phyloP scores from a whole-genome alignment of 1,139 yeast genomes.

The Taphrina betulina region DNA sequence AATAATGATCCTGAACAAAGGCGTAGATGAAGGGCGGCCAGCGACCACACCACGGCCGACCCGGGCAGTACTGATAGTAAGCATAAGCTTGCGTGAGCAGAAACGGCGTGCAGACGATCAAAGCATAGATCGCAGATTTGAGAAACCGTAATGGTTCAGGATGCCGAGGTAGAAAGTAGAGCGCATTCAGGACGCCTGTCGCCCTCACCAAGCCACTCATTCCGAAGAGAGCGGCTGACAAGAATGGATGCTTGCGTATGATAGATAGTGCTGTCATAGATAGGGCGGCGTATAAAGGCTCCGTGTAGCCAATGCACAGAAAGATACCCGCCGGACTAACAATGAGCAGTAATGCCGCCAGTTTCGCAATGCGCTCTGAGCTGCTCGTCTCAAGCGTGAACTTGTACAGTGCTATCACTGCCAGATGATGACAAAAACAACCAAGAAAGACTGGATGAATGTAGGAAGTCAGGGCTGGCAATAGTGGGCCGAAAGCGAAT shows the following conservation, averaged over 20 bases:
- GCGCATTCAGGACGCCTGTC: slow-evolving; percentile 72
- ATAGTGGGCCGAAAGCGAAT: slow-evolving; percentile 79
- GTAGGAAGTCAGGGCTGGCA: slow-evolving; percentile 58
- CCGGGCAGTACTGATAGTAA: slow-evolving; percentile 62
- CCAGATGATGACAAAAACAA: slow-evolving; percentile 55
- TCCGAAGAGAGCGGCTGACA: slow-evolving; percentile 62
- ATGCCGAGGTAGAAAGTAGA: slow-evolving; percentile 60
- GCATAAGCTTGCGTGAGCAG: slow-evolving; percentile 55
- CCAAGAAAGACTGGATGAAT: slow-evolving; percentile 45
- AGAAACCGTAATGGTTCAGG: slow-evolving; percentile 28
- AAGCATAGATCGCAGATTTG: slow-evolving; percentile 31
- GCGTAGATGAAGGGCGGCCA: slow-evolving; percentile 61
- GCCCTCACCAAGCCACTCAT: slow-evolving; percentile 66
- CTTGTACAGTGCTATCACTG: slow-evolving; percentile 54
- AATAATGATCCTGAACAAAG: slow-evolving; percentile 76
- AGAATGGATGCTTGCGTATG: slow-evolving; percentile 49
- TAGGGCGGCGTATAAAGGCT: slow-evolving; percentile 66
- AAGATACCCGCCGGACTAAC: slow-evolving; percentile 81
- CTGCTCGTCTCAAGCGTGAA: slow-evolving; percentile 47
- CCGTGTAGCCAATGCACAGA: slow-evolving; percentile 72
- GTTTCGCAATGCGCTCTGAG: slow-evolving; percentile 47
- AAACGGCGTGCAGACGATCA: slow-evolving; percentile 52
- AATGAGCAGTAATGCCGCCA: slow-evolving; percentile 53
- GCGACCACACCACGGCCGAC: slow-evolving; percentile 71
- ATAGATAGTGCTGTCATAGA: slow-evolving; percentile 60